Percentiles rank a stretch among this genome's conserved stretches.
Conservation (phyloP, 768 basidiomycete species). For the Collybia nuda region DNA sequence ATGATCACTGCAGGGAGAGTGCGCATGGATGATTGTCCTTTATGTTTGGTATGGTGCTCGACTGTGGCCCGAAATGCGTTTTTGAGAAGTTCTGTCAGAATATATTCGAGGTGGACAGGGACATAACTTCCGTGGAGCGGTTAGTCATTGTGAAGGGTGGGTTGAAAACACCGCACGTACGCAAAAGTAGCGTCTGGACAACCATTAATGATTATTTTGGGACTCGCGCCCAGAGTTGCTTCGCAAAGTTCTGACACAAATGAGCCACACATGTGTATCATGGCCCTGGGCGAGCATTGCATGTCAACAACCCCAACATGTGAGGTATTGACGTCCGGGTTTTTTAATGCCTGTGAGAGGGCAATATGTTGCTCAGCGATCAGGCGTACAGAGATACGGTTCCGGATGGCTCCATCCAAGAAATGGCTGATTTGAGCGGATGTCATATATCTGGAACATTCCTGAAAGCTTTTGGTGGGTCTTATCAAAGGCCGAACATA, state of each 20-base stretch:
- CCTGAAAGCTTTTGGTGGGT: slow-evolving; percentile 64
- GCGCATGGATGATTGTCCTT: slow-evolving; percentile 29
- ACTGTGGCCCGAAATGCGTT: slow-evolving; percentile 90
- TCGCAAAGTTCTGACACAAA: slow-evolving; percentile 85
- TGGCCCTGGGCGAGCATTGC: slow-evolving; percentile 65
- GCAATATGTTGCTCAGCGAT: slow-evolving; percentile 93
- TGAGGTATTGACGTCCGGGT: slow-evolving; percentile 32
- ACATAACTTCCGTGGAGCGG: slow-evolving; percentile 52
- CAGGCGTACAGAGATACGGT: slow-evolving; percentile 82
- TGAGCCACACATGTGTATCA: slow-evolving; percentile 80
- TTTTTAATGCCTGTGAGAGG: slow-evolving; percentile 65
- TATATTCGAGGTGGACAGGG: slow-evolving; percentile 89
- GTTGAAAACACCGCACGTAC: slow-evolving; percentile 43
- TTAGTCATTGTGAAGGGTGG: neutral
- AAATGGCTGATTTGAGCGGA: slow-evolving; percentile 77
- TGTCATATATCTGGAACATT: slow-evolving; percentile 82
- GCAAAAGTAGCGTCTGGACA: slow-evolving; percentile 70
- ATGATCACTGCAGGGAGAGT: slow-evolving; percentile 64
- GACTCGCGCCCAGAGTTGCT: slow-evolving; percentile 75
- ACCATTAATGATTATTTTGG: slow-evolving; percentile 70
- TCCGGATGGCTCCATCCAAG: slow-evolving; percentile 81
- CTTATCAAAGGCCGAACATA: neutral
- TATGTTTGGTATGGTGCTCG: slow-evolving; percentile 59
- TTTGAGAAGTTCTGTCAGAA: slow-evolving; percentile 87
- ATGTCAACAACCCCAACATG: slow-evolving; percentile 76